Evolutionary conservation across 176 grass and related monocot species (phyloP).

Genomic region (Otatea glauca): DNA sequence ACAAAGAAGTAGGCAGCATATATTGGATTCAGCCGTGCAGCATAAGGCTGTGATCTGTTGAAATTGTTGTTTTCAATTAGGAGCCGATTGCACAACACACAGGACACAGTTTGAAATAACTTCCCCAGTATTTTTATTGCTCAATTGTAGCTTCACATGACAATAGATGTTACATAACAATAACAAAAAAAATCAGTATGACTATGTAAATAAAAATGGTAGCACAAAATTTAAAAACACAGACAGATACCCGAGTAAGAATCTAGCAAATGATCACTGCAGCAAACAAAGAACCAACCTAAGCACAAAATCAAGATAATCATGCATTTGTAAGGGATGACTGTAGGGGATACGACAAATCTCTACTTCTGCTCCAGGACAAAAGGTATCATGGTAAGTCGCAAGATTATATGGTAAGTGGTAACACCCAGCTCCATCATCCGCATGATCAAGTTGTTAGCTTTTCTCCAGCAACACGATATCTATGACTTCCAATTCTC

Average conservation of each 20-base stretch:
- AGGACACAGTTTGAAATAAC: constrained; percentile 41
- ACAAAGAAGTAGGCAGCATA: constrained; percentile 49
- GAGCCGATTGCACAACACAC: neutral
- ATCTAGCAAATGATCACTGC: neutral
- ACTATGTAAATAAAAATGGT: neutral
- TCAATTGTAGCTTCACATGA: constrained; percentile 46
- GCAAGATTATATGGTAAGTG: neutral
- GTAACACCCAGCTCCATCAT: neutral
- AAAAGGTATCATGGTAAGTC: neutral
- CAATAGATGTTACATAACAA: neutral
- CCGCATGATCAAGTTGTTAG: neutral
- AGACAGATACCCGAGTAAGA: neutral
- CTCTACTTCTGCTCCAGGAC: neutral
- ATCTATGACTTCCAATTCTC: neutral
- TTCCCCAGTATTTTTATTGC: constrained; percentile 18
- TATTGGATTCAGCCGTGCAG: constrained; percentile 42
- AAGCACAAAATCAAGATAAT: neutral
- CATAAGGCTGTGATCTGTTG: constrained; percentile 34
- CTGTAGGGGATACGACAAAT: neutral
- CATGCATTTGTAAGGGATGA: neutral
- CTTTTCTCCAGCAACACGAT: neutral
- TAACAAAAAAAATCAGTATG: constrained; percentile 18
- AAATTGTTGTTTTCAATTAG: constrained; percentile 42
- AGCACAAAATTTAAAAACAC: neutral
- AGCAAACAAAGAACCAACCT: neutral